Percentiles rank a stretch among this genome's conserved stretches.
phyloP scores from a whole-genome alignment of 768 basidiomycete species.

The Leccinum arenicola region DNA sequence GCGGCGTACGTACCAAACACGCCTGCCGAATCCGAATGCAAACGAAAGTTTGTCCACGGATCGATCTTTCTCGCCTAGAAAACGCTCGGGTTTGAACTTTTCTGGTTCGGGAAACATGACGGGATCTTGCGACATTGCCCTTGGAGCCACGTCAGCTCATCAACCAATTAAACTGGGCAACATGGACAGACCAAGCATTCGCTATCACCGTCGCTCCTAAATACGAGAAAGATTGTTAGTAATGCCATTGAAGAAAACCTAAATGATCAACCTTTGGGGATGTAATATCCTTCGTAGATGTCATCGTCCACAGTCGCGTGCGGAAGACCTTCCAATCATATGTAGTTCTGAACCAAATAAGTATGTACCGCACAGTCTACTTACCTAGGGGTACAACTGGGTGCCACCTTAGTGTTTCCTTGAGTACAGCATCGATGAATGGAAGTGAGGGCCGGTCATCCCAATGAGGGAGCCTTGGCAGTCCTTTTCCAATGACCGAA shows the following conservation, averaged over 20 bases:
- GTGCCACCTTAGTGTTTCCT: constrained; percentile 27
- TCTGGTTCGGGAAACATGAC: constrained; percentile 37
- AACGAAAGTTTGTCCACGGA: constrained; percentile 19
- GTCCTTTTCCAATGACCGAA: constrained; percentile 14
- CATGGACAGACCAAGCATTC: constrained; percentile 18
- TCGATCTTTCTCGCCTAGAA: constrained; percentile 13
- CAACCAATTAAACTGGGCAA: background rate
- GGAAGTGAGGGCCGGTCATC: constrained; percentile 21
- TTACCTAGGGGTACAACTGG: constrained; percentile 14
- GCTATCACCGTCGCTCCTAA: constrained; percentile 20
- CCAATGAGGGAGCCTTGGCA: constrained; percentile 20
- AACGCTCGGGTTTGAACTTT: constrained; percentile 39
- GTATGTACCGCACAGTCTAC: background rate
- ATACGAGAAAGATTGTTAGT: background rate
- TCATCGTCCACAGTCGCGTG: constrained; percentile 38
- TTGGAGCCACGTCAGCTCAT: constrained; percentile 4
- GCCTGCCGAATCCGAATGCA: constrained; percentile 42
- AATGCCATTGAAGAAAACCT: background rate
- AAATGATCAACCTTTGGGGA: constrained; percentile 44
- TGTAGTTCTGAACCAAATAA: background rate
- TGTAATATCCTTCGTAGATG: constrained; percentile 43
- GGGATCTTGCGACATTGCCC: constrained; percentile 37
- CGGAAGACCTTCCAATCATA: constrained; percentile 23
- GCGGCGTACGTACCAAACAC: constrained; percentile 17
- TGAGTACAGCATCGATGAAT: constrained; percentile 21